A percentile compares a stretch with the other conserved stretches of the same genome.
Evolutionary conservation across 768 basidiomycete species (phyloP).

Genomic region (Tulasnella sp.): DNA sequence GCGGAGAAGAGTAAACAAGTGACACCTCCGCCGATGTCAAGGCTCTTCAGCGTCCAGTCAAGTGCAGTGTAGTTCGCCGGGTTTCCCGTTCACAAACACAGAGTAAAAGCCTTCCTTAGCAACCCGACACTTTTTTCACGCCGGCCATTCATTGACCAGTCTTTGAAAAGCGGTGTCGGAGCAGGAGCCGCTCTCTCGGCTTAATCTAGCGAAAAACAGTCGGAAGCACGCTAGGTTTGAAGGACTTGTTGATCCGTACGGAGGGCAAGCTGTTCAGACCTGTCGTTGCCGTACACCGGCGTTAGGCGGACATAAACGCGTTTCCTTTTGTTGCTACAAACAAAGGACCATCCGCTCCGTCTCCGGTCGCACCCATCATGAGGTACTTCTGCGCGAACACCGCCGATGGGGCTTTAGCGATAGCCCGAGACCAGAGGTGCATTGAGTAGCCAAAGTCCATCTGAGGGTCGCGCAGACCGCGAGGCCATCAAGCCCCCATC

Average conservation of each 20-base stretch:
- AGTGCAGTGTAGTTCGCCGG: background rate
- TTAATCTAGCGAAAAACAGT: background rate
- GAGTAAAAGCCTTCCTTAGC: background rate
- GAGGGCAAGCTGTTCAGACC: background rate
- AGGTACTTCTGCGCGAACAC: background rate
- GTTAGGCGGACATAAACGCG: background rate
- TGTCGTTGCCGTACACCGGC: background rate
- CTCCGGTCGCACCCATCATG: background rate
- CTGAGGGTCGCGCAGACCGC: background rate
- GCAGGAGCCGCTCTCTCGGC: background rate
- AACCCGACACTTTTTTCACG: background rate
- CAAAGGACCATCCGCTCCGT: background rate
- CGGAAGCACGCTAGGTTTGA: background rate
- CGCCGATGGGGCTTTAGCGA: background rate
- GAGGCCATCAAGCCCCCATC: background rate
- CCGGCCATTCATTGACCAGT: background rate
- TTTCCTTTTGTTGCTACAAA: background rate
- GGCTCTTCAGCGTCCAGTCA: background rate
- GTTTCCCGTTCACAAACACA: background rate
- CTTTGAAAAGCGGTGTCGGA: background rate
- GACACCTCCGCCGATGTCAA: background rate
- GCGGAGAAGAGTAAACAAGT: background rate
- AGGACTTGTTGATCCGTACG: background rate
- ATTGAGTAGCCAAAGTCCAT: background rate
- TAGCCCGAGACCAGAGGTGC: background rate